These are phyloP conservation scores for Elongisporangium senticosum DNA, from an alignment of 352 stramenopile species.

Conservation along the genomic window DNA sequence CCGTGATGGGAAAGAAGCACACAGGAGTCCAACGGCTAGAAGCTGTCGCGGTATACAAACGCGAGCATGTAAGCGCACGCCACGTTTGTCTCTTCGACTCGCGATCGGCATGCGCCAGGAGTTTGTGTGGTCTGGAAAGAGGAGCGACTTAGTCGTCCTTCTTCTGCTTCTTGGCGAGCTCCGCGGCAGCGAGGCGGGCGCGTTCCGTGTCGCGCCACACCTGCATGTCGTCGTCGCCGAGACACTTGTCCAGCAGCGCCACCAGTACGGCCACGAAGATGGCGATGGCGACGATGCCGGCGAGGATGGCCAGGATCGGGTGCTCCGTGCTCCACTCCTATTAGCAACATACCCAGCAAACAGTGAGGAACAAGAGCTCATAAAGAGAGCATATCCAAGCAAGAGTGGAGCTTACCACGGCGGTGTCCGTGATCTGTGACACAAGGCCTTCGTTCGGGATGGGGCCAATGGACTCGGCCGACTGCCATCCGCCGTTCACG, in stretches of 20 bases:
- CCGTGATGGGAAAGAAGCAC: conserved; percentile 17
- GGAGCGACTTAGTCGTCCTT: conserved; percentile 9
- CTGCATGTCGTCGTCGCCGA: conserved; percentile 56
- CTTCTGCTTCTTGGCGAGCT: conserved; percentile 18
- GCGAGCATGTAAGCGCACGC: too few species aligned
- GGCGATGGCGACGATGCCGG: conserved; percentile 48
- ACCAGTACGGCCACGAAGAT: conserved; percentile 66
- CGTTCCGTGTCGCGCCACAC: conserved; percentile 43
- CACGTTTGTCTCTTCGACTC: too few species aligned
- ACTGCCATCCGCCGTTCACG: conserved; percentile 49
- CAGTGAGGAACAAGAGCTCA: not conserved
- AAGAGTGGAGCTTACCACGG: conserved; percentile 17
- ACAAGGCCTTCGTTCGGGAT: conserved; percentile 62
- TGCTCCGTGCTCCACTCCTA: conserved; percentile 63
- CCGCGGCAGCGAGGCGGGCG: conserved; percentile 15
- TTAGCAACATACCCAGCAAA: not conserved
- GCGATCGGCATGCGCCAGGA: not conserved
- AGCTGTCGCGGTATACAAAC: not conserved
- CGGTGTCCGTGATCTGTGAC: conserved; percentile 52
- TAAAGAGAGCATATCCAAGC: not conserved
- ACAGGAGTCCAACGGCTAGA: not conserved
- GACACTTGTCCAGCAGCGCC: conserved; percentile 66
- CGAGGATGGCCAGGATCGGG: conserved; percentile 57
- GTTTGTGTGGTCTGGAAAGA: not conserved
- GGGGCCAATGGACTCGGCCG: conserved; percentile 39